Evolutionary conservation across 306 rosid species (phyloP).

Genomic region (Malus asiatica): DNA sequence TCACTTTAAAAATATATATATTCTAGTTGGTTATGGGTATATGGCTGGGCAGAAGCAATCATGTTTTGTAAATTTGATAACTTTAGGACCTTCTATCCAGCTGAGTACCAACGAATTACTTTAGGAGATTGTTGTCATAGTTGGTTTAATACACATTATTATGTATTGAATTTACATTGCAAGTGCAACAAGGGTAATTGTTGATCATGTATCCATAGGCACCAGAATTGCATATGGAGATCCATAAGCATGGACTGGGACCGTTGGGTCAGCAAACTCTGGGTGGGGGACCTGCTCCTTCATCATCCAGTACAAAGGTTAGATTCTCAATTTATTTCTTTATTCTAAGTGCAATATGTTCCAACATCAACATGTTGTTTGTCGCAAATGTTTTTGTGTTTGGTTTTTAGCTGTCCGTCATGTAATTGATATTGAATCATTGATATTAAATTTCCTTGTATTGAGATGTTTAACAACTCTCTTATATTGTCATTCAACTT

Average conservation of each 20-base stretch:
- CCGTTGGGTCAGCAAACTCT: conserved; percentile 34
- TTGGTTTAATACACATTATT: background rate
- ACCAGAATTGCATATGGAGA: conserved; percentile 62
- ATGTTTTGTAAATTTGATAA: background rate
- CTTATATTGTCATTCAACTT: background rate
- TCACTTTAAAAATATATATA: too few species aligned
- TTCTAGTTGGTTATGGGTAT: background rate
- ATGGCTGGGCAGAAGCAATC: background rate
- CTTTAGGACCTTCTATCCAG: background rate
- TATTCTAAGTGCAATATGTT: background rate
- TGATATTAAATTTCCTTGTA: background rate
- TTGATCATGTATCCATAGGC: conserved; percentile 34
- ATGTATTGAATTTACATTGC: background rate
- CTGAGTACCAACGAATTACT: background rate
- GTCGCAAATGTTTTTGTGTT: background rate
- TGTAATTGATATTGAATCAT: background rate
- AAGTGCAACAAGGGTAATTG: conserved; percentile 3
- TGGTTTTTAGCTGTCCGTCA: background rate
- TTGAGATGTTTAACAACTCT: background rate
- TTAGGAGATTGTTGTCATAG: background rate
- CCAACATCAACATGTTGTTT: background rate
- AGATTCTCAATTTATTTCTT: conserved; percentile 1
- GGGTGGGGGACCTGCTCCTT: conserved; percentile 37
- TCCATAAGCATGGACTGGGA: conserved; percentile 47
- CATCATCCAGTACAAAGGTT: conserved; percentile 55